Conservation (phyloP, 768 basidiomycete genomes). For the Phaeolepiota aurea region DNA sequence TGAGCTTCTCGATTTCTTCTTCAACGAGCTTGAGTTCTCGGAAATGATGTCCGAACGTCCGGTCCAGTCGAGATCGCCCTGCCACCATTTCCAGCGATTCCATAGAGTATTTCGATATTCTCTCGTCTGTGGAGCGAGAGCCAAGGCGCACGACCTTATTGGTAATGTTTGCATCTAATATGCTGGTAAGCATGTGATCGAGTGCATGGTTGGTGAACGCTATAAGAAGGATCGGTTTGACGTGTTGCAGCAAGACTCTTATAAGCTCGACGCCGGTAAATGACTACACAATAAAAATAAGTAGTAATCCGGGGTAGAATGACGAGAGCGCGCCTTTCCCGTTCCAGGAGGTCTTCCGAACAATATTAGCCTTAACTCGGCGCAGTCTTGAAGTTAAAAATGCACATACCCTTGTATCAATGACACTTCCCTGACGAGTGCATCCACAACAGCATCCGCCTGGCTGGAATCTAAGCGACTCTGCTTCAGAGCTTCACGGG, state of each 20-base stretch:
- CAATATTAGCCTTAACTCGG: constrained; percentile 1
- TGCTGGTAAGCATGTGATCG: constrained; percentile 59
- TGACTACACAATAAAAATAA: constrained; percentile 27
- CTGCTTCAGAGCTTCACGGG: constrained; percentile 33
- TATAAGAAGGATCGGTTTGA: constrained; percentile 42
- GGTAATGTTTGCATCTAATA: constrained; percentile 61
- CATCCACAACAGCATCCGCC: constrained; percentile 57
- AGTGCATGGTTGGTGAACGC: constrained; percentile 77
- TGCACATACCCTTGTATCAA: constrained; percentile 61
- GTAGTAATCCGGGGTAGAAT: neutral
- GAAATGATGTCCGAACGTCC: constrained; percentile 22
- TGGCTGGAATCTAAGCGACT: constrained; percentile 67
- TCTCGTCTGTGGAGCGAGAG: constrained; percentile 51
- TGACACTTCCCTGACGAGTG: constrained; percentile 49
- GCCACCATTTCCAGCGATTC: constrained; percentile 46
- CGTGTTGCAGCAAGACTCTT: constrained; percentile 48
- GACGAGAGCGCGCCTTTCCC: constrained; percentile 44
- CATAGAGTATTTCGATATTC: constrained; percentile 52
- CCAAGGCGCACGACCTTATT: constrained; percentile 60
- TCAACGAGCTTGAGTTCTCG: constrained; percentile 34
- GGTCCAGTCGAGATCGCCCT: constrained; percentile 29
- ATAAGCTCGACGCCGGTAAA: constrained; percentile 65
- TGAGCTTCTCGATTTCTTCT: constrained; percentile 34
- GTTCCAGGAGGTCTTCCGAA: constrained; percentile 62
- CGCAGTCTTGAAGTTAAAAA: constrained; percentile 3